A percentile compares a stretch with the other conserved stretches of the same genome.
Conservation (phyloP, 2,329 filamentous ascomycete species). For the Ophiosphaerella korrae region DNA sequence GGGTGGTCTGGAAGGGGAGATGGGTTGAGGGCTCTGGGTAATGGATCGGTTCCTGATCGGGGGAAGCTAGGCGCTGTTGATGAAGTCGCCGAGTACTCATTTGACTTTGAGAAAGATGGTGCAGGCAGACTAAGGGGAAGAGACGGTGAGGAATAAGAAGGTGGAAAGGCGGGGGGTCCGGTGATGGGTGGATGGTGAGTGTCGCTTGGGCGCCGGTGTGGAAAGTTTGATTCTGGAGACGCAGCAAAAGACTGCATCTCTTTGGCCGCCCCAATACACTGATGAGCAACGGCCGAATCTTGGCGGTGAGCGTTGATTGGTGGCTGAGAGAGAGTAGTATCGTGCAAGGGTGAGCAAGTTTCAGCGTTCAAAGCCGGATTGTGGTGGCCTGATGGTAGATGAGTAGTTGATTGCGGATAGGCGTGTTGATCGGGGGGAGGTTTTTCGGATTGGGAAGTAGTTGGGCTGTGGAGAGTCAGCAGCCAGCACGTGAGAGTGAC, state of each 20-base stretch:
- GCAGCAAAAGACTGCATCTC: slow-evolving; percentile 11
- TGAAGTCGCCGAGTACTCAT: slow-evolving; percentile 14
- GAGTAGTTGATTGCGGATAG: slow-evolving; percentile 8
- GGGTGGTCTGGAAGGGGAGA: slow-evolving; percentile 11
- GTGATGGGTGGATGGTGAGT: slow-evolving; percentile 3
- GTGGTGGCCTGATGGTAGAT: slow-evolving; percentile 8
- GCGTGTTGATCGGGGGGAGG: slow-evolving; percentile 8
- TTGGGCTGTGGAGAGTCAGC: slow-evolving; percentile 10
- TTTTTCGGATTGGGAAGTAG: slow-evolving; percentile 11
- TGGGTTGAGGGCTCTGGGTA: background rate
- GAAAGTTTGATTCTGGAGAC: slow-evolving; percentile 13
- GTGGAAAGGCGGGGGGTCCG: slow-evolving; percentile 4
- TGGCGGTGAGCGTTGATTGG: slow-evolving; percentile 19
- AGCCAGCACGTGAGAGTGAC: slow-evolving; percentile 11
- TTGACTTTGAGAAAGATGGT: slow-evolving; percentile 12
- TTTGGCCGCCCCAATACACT: slow-evolving; percentile 20
- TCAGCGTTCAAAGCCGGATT: slow-evolving; percentile 11
- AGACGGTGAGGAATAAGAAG: slow-evolving; percentile 11
- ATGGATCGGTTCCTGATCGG: slow-evolving; percentile 8
- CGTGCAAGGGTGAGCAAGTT: slow-evolving; percentile 4
- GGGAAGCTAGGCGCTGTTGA: slow-evolving; percentile 2
- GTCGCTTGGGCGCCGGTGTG: slow-evolving; percentile 16
- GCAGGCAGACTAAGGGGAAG: slow-evolving; percentile 1
- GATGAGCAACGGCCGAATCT: slow-evolving; percentile 27
- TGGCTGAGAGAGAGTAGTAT: slow-evolving; percentile 12